phyloP scores from a whole-genome alignment of 83 land plant genomes.

The Larix sibirica region DNA sequence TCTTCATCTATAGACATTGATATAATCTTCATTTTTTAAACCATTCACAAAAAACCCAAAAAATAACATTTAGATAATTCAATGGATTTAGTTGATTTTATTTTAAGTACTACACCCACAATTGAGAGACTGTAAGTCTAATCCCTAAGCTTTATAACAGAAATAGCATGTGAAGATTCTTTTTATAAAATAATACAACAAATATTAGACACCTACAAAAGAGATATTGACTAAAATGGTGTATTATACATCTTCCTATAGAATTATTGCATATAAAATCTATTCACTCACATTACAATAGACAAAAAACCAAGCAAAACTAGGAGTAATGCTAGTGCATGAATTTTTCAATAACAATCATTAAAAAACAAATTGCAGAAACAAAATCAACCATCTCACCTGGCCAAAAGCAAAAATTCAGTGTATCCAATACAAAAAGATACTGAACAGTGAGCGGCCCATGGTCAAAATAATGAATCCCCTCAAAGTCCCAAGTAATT shows the following conservation, averaged over 20 bases:
- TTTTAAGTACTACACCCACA: not conserved
- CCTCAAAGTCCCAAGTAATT: slow-evolving; percentile 94
- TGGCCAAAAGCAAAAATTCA: slow-evolving; percentile 99
- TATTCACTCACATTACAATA: not conserved
- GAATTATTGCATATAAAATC: not conserved
- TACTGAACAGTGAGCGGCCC: slow-evolving; percentile 98
- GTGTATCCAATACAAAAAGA: slow-evolving; percentile 88
- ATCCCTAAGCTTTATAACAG: too few relatives aligned
- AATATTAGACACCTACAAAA: too few relatives aligned
- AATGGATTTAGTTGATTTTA: not conserved
- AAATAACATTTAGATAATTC: not conserved
- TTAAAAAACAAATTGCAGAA: not conserved
- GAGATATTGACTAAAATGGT: too few relatives aligned
- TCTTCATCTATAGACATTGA: too few relatives aligned
- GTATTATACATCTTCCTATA: not conserved
- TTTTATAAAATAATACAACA: too few relatives aligned
- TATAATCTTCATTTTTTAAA: not conserved
- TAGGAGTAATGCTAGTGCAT: too few relatives aligned
- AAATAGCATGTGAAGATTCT: too few relatives aligned
- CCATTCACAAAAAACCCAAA: not conserved
- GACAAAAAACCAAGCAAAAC: not conserved
- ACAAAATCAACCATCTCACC: slow-evolving; percentile 45
- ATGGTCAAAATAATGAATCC: slow-evolving; percentile 95
- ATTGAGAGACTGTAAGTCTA: too few relatives aligned
- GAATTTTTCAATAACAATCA: too few relatives aligned